phyloP scores from a whole-genome alignment of 2,329 filamentous ascomycete species.

The Aureobasidium sp. region DNA sequence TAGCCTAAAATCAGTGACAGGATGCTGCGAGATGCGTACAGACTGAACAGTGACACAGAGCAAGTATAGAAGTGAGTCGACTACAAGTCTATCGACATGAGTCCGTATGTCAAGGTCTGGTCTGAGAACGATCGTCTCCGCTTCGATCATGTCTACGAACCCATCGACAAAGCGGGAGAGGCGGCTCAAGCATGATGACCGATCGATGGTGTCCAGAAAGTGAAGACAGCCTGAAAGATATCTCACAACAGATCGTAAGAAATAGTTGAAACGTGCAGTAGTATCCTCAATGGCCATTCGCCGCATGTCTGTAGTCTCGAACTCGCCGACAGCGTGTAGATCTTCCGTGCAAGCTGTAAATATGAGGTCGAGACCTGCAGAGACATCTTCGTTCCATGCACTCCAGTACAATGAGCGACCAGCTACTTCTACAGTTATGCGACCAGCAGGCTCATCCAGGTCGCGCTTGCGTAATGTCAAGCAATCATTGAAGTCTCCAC shows the following conservation, averaged over 20 bases:
- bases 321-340: not conserved
- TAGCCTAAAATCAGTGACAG: not conserved
- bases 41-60: conserved; percentile 14
- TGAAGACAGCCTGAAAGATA: conserved; percentile 45
- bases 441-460: conserved; percentile 52
- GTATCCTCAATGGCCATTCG: not conserved
- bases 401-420: conserved; percentile 38
- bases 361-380: conserved; percentile 37
- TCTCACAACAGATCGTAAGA: conserved; percentile 41
- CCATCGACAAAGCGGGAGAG: conserved; percentile 36
- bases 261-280: conserved; percentile 20
- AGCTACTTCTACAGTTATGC: conserved; percentile 33
- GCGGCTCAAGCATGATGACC: conserved; percentile 39
- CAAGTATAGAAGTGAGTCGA: conserved; percentile 15
- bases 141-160: conserved; percentile 23
- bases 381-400: conserved; percentile 50
- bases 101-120: not conserved
- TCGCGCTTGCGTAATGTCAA: conserved; percentile 34
- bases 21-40: not conserved
- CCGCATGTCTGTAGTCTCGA: conserved; percentile 2
- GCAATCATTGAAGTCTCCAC: conserved; percentile 45
- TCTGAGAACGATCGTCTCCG: not conserved
- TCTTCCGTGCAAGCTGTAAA: conserved; percentile 29
- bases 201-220: conserved; percentile 51
- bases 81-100: not conserved